Conservation (phyloP, 2,329 filamentous ascomycete species). For the Dendrostoma leiphaemia region DNA sequence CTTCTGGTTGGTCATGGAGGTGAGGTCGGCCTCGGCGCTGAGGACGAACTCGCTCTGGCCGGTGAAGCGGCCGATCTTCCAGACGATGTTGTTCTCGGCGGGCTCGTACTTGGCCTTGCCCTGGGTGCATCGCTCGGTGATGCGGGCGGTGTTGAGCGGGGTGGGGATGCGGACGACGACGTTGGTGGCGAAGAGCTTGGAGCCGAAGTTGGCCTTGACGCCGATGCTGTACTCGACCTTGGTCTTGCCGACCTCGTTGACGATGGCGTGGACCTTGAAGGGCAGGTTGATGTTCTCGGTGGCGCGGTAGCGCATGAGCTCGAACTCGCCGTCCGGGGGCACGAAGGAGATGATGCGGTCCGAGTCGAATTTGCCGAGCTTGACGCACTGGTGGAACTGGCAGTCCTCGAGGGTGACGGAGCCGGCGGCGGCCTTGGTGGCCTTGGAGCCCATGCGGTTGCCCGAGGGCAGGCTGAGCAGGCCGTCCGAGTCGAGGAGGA, state of each 20-base stretch:
- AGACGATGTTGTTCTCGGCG: conserved; percentile 95
- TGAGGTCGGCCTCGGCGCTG: conserved; percentile 88
- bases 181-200: conserved; percentile 95
- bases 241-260: conserved; percentile 93
- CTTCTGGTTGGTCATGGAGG: conserved; percentile 97
- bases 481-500: conserved; percentile 80
- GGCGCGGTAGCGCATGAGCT: conserved; percentile 96
- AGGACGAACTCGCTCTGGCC: conserved; percentile 97
- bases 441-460: conserved; percentile 78
- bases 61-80: conserved; percentile 98
- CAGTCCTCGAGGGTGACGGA: conserved; percentile 96
- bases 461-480: conserved; percentile 67
- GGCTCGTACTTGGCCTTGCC: conserved; percentile 99
- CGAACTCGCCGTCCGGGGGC: conserved; percentile 95
- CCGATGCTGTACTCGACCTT: conserved; percentile 99
- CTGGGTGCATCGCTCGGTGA: conserved; percentile 88
- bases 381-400: conserved; percentile 98
- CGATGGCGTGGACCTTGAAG: conserved; percentile 98
- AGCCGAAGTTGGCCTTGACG: conserved; percentile 93
- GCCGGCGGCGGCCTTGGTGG: conserved; percentile 91
- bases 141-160: conserved; percentile 92
- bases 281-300: conserved; percentile 98
- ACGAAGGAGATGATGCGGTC: conserved; percentile 97
- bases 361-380: conserved; percentile 92
- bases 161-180: conserved; percentile 93